Evolutionary conservation across 2,329 filamentous ascomycete genomes (phyloP), one percentile per base, ranked within the genome.

Genomic region (Neonectria neomacrospora): DNA sequence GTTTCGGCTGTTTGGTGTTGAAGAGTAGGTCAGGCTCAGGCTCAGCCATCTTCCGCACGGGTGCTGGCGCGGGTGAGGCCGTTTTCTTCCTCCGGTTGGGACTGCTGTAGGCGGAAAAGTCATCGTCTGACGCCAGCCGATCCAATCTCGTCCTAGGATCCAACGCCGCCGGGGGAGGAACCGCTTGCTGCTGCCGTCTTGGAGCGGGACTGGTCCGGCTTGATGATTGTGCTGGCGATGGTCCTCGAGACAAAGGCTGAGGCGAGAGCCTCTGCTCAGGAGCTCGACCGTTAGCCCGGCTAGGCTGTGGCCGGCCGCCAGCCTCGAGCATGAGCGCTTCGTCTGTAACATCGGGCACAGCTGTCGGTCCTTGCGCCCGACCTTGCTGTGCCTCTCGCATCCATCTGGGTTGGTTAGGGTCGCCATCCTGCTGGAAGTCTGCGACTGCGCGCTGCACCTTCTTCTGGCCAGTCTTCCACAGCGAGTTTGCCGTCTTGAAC

Each of bases 401-500:
- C 96, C 96, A 99, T 75, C 93, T 96, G 0, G 96, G 96, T 75
- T 97, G 92, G 73, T 78, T 92, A 2, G 91, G 85, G 73, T 97
- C 94, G 16, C 77, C 90, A 44, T 86, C 85, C 67, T 87, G 84
- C 68, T 91, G 87, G 63, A 98, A 91, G 16, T 99, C 96, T 9
- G 94, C 90, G 34, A 98, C 92, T 5, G 93, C 95, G 78, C 96
- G 93, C 73, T 97, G 93, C 61, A 98, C 87, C 76, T 93, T 94
- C 79, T 97, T 99, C 74, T 94, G 93, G 0, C 95, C 90, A 3
- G 91, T 92, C 76, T 97, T 99, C 96, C 96, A 99, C 1, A 98
- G 80, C 1, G 93, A 95, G 69, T 96, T 97, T 2, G 96, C 96
- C 3, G 94, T 96, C 77, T 99, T 99, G 77, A 98, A 89, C 12